Base-by-base conservation (phyloP, 2,329 filamentous ascomycete species). In the Colletotrichum melonis region DNA sequence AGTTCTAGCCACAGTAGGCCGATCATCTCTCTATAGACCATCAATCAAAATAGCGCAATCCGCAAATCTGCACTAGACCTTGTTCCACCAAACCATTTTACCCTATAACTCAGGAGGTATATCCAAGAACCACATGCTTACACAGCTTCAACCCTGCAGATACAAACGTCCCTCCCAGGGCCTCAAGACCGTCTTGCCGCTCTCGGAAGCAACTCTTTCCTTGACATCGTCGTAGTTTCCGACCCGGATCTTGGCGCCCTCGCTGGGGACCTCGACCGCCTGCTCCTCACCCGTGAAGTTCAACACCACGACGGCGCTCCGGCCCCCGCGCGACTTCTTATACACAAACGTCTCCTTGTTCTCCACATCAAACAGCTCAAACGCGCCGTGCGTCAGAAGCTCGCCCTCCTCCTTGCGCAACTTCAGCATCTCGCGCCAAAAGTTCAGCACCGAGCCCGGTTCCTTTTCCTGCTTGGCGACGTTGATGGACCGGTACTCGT, bases 301-400 rank as follows among this genome's bases (percentile, higher is more conserved):
- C 19, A 84, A 62, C 4, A 77, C 80, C 4, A 84, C 79, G 9
- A 84, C 66, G 3, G 80, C 80, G 60, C 71, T 80, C 24, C 78
- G 72, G 9, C 75, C 75, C 3, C 73, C 76, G 46, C 77, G 74
- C 9, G 64, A 80, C 81, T 88, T 87, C 42, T 79, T 80, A 77
- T 85, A 88, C 3, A 86, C 78, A 76, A 88, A 87, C 0, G 83
- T 84, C 67, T 82, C 69, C 70, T 85, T 80, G 57, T 86, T 81
- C n/a, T 86, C 84, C 22, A 84, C 78, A 62, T 89, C 88, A 46
- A 89, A 81, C 9, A 87, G 79, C 58, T 88, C 81, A 78, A 90
- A 93, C 24, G 85, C 82, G 6, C 92, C 92, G 76, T 92, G 88
- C 1, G 92, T 87, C 69, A 94, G 89, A 9, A 91, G 79, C 56